Base-by-base conservation (phyloP, 2,329 filamentous ascomycete genomes). In the Aureobasidium leucospermi region DNA sequence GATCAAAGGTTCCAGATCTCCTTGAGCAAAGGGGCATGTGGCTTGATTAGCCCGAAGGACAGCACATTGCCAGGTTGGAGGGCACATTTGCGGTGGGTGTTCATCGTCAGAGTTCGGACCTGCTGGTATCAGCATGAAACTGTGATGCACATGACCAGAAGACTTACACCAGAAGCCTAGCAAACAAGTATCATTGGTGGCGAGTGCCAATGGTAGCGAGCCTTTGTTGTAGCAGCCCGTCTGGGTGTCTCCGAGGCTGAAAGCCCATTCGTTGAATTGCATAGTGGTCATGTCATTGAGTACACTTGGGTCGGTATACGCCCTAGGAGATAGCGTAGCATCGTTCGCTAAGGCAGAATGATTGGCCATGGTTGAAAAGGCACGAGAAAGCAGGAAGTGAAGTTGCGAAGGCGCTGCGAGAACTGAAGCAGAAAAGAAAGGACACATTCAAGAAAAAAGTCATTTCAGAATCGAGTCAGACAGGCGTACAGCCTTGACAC, bases 1-100 rank as follows among this genome's bases (percentile, higher is more conserved):
- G 7, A 82, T 67, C 3, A 79, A 70, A 1, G 81, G 81, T 62
- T 83, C 81, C 55, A 79, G 78, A 2, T 62, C 36, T 10, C 69
- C 69, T 60, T 72, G 69, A 65, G 73, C 15, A 74, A 67, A 57
- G 16, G 47, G 47, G 56, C 69, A 71, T 2, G 64, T 66, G 39
- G 41, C 36, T 32, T 62, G 63, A 47, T 48, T 61, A 6, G 62
- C 61, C 19, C 69, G 66, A 16, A 59, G 56, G 1, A 63, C 61
- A 34, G 63, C 61, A 57, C 69, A 71, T 31, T 58, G 39, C 39
- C 67, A 64, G 19, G 53, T 61, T 3, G 69, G 69, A 16, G 65
- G 67, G 58, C 69, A 71, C 61, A 63, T 70, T 60, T 71, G 68
- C 3, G 69, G 69, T 28, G 69, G 69, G 36, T 65, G 48, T 11